Evolutionary conservation across 2,329 filamentous ascomycete species (phyloP).

Genomic region (Pseudogymnoascus sp.): DNA sequence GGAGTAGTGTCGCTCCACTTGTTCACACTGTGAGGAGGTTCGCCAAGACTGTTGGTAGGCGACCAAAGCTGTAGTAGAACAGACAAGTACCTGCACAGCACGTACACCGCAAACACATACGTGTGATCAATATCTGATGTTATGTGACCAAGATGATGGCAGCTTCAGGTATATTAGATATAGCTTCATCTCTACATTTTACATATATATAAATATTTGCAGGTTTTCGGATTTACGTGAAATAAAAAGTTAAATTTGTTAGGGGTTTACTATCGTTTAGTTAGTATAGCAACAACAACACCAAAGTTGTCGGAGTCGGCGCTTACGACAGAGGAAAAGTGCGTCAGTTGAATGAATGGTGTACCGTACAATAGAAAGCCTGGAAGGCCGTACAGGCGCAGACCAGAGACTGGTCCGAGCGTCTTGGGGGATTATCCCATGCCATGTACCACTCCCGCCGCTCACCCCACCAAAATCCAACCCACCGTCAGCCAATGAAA

Average conservation of each 20-base stretch:
- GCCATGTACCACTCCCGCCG: neutral
- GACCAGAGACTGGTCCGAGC: neutral
- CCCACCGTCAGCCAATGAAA: neutral
- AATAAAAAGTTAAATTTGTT: neutral
- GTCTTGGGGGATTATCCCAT: neutral
- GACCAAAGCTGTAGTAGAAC: neutral
- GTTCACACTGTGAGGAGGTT: constrained; percentile 3
- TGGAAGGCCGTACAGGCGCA: neutral
- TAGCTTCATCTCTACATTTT: neutral
- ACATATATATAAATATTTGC: neutral
- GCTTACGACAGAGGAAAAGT: neutral
- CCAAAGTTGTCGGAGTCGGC: neutral
- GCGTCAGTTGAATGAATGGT: neutral
- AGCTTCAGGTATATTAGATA: neutral
- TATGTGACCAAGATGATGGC: neutral
- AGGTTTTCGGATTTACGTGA: neutral
- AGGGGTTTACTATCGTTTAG: constrained; percentile 4
- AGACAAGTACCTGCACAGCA: neutral
- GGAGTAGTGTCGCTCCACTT: constrained; percentile 6
- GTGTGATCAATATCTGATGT: constrained; percentile 4
- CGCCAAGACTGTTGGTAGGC: constrained; percentile 5
- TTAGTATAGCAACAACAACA: neutral
- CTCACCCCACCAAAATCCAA: neutral
- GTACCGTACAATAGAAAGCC: neutral
- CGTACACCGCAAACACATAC: neutral